phyloP scores from a whole-genome alignment of 2,329 filamentous ascomycete genomes.

The Sclerotinia subarctica region DNA sequence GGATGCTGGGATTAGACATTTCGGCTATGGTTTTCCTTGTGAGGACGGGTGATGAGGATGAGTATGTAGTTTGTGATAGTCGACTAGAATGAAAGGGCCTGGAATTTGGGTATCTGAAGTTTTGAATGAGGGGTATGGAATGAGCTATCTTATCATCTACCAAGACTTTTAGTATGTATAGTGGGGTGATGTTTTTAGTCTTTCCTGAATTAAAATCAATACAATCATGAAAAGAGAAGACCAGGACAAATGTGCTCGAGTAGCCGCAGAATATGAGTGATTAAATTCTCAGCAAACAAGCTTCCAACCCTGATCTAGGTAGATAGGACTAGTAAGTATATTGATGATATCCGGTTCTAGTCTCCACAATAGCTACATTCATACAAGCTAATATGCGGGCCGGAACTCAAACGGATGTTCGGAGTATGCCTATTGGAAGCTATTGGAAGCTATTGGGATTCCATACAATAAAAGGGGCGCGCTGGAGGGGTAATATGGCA shows the following conservation, averaged over 20 bases:
- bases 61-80: background rate
- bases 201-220: background rate
- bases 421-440: no score
- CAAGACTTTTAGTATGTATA: background rate
- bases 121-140: background rate
- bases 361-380: background rate
- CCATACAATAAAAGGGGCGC: background rate
- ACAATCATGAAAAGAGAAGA: background rate
- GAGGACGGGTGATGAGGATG: background rate
- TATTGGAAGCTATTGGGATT: background rate
- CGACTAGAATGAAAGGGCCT: background rate
- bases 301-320: no score
- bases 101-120: background rate
- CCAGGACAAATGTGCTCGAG: background rate
- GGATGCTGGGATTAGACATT: constrained; percentile 43
- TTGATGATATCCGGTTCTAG: background rate
- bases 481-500: background rate
- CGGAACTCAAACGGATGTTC: background rate
- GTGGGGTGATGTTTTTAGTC: background rate
- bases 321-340: background rate
- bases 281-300: no score
- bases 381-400: background rate
- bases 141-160: background rate
- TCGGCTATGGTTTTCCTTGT: background rate
- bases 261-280: no score